phyloP scores from a whole-genome alignment of 106 monocot genomes.

The Dendrobium huoshanense region DNA sequence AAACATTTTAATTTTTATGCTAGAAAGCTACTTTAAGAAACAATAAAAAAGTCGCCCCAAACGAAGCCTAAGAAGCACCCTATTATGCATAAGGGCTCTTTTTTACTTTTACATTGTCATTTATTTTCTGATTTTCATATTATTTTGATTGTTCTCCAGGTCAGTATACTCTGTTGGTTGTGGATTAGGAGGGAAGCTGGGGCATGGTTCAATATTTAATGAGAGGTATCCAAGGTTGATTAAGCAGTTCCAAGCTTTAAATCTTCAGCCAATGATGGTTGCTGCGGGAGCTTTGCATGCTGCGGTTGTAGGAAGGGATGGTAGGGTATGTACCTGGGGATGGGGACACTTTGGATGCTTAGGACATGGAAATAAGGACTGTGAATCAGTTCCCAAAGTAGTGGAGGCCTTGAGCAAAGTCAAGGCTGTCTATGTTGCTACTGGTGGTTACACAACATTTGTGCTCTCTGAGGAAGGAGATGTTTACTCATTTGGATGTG shows the following conservation, averaged over 20 bases:
- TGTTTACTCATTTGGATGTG: slow-evolving; percentile 96
- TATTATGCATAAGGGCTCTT: not conserved
- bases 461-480: slow-evolving; percentile 75
- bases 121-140: not conserved
- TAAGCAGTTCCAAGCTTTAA: slow-evolving; percentile 60
- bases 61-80: too few species aligned
- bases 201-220: slow-evolving; percentile 81
- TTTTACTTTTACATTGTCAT: not conserved
- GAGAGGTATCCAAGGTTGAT: slow-evolving; percentile 82
- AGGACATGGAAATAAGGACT: slow-evolving; percentile 94
- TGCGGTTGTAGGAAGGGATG: slow-evolving; percentile 89
- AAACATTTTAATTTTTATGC: too few species aligned
- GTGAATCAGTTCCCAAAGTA: slow-evolving; percentile 74
- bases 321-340: slow-evolving; percentile 96
- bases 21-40: too few species aligned
- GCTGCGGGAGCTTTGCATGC: slow-evolving; percentile 99
- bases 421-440: slow-evolving; percentile 89
- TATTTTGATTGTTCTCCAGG: slow-evolving; percentile 32
- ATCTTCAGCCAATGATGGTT: slow-evolving; percentile 76
- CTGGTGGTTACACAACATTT: slow-evolving; percentile 93
- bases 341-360: slow-evolving; percentile 97
- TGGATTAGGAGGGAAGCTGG: slow-evolving; percentile 94
- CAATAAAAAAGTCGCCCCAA: too few species aligned
- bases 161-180: slow-evolving; percentile 97
- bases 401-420: slow-evolving; percentile 64